phyloP scores from a whole-genome alignment of 148 eudicot species.

The Fagopyrum tataricum region DNA sequence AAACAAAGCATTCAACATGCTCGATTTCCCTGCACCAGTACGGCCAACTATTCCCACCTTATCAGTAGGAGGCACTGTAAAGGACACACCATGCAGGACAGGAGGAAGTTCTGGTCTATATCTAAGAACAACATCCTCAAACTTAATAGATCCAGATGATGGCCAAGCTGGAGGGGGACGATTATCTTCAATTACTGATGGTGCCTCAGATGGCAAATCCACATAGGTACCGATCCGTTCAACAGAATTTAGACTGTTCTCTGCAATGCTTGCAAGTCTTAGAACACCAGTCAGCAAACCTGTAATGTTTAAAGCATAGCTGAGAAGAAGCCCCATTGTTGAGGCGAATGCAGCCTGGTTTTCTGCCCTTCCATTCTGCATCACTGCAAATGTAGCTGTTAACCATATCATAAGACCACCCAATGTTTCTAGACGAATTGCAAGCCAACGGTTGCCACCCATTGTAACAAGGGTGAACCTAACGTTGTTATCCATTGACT shows the following conservation, averaged over 20 bases:
- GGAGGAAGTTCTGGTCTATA: constrained; percentile 97
- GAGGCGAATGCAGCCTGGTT: constrained; percentile 93
- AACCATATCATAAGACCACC: constrained; percentile 97
- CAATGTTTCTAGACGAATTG: constrained; percentile 76
- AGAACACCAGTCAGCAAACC: constrained; percentile 70
- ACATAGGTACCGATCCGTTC: constrained; percentile 81
- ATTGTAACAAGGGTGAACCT: constrained; percentile 83
- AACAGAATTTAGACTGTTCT: constrained; percentile 83
- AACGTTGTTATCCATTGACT: constrained; percentile 81
- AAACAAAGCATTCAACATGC: constrained; percentile 92
- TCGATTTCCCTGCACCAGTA: constrained; percentile 94
- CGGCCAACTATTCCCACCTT: constrained; percentile 96
- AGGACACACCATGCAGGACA: constrained; percentile 82
- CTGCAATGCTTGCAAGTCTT: constrained; percentile 86
- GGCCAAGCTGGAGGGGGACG: constrained; percentile 99
- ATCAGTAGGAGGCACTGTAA: constrained; percentile 66
- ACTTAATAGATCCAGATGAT: constrained; percentile 67
- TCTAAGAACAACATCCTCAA: constrained; percentile 77
- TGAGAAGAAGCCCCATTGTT: constrained; percentile 86
- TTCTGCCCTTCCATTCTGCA: constrained; percentile 89
- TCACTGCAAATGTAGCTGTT: constrained; percentile 89
- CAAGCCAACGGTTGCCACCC: constrained; percentile 97
- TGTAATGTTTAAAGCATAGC: constrained; percentile 84
- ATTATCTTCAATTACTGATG: constrained; percentile 51
- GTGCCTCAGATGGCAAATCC: constrained; percentile 82